A percentile compares a stretch with the other conserved stretches of the same genome.
These are phyloP conservation scores for Solanum bulbocastanum DNA, from an alignment of 257 asterid species.

Conservation along the genomic window DNA sequence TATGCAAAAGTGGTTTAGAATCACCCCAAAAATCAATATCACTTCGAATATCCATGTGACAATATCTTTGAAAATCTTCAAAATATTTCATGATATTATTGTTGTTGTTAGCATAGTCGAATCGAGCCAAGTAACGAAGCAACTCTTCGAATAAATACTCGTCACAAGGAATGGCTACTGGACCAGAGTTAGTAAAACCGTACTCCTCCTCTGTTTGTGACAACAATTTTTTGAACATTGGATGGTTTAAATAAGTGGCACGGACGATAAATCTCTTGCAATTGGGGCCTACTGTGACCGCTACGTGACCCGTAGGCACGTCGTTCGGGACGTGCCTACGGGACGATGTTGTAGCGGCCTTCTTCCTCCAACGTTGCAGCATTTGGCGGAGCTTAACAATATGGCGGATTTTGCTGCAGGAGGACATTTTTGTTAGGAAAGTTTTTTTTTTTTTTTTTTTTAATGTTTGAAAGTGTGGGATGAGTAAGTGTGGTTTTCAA, in stretches of 20 bases:
- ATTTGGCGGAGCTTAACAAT: constrained; percentile 43
- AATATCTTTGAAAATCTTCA: constrained; percentile 24
- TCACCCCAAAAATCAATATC: constrained; percentile 17
- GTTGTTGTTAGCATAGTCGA: constrained; percentile 1
- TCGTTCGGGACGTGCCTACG: constrained; percentile 16
- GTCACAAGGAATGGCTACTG: constrained; percentile 47
- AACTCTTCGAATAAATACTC: constrained; percentile 36
- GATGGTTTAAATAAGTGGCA: constrained; percentile 39
- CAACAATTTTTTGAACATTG: constrained; percentile 34
- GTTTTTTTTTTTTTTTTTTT: neutral
- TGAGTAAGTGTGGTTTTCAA: neutral
- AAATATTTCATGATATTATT: neutral
- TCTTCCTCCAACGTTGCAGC: constrained; percentile 42
- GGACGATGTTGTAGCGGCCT: constrained; percentile 19
- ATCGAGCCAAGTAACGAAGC: constrained; percentile 25
- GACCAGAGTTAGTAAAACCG: constrained; percentile 42
- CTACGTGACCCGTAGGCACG: constrained; percentile 48
- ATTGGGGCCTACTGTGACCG: constrained; percentile 25
- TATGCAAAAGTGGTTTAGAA: constrained; percentile 22
- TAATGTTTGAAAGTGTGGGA: neutral
- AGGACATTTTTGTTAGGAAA: constrained; percentile 8
- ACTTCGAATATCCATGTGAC: constrained; percentile 13
- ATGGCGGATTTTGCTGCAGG: constrained; percentile 35
- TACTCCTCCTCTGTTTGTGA: constrained; percentile 47
- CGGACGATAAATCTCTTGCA: constrained; percentile 34